Base-by-base conservation (phyloP, 2,329 filamentous ascomycete species). In the Fusarium sambucinum region DNA sequence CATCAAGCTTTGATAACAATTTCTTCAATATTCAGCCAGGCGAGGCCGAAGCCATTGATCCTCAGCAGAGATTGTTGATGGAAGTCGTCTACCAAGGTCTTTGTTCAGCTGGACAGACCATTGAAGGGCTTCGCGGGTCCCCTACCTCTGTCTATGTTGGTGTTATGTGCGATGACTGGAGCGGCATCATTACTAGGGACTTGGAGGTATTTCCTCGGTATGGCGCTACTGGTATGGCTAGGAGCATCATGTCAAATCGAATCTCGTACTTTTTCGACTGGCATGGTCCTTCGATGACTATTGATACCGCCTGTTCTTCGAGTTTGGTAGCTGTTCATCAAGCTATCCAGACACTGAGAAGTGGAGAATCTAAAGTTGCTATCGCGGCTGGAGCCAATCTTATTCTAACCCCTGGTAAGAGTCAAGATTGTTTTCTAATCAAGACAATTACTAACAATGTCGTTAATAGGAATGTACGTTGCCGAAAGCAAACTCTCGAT, bases 251-350 rank as follows among this genome's bases (percentile, higher is more conserved):
- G 16, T 45, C 51, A n/a, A 54, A 54, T 27, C 16, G 51, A 10
- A 10, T 54, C 6, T 54, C 51, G 5, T 54, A 45, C 6, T 54
- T 54, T 12, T 54, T 54, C 10, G 51, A 54, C 23, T 54, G 51
- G 51, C 51, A 54, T 9, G 51, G 51, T 3, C 40, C 51, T 5
- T 54, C 40, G 5, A 54, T 54, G 40, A 54, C 51, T 14, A 35
- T 54, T 7, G 51, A 54, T 17, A 54, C 51, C 2, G 51, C 51
- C 2, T 54, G 51, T 9, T 54, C 51, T 6, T 54, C 51, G 10
- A 45, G 40, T 12, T 19, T 54, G 7, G 51, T 54, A 9, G 51
- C 51, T 44, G 51, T 54, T 19, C 51, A 54, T 16, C 29, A 45
- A 16, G 51, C 51, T 7, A n/a, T 54, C 8, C 40, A 32, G 17